Evolutionary conservation across 2,329 filamentous ascomycete genomes (phyloP).

Genomic region (Acarospora socialis): DNA sequence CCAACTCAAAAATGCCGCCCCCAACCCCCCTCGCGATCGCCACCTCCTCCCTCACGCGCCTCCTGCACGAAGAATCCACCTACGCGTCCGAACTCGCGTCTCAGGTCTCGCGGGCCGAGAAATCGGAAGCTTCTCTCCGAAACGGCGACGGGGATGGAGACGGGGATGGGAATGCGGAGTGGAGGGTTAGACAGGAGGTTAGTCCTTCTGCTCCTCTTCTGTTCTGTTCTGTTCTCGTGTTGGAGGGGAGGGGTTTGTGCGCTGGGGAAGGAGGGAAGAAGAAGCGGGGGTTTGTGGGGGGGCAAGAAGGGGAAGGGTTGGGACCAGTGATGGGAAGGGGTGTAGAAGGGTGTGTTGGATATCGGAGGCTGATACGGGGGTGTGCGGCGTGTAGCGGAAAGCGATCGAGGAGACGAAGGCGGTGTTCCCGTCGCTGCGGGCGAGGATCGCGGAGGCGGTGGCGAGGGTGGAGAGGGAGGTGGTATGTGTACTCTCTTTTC

Average conservation of each 20-base stretch:
- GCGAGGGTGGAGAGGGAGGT: constrained; percentile 62
- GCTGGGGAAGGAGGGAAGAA: background rate
- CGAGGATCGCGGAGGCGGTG: constrained; percentile 58
- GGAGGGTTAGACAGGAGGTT: constrained; percentile 76
- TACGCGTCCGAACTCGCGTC: constrained; percentile 75
- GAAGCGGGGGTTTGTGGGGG: background rate
- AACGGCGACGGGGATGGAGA: constrained; percentile 35
- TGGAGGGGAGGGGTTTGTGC: background rate
- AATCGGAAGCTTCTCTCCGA: constrained; percentile 46
- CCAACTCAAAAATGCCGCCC: constrained; percentile 61
- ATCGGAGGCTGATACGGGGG: no score
- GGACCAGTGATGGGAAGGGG: no score
- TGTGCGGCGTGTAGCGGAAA: constrained; percentile 41
- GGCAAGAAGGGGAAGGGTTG: background rate
- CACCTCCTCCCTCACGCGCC: constrained; percentile 62
- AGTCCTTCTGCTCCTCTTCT: constrained; percentile 15
- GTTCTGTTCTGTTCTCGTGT: constrained; percentile 7
- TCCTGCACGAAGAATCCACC: constrained; percentile 81
- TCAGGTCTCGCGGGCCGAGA: constrained; percentile 57
- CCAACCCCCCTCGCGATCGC: constrained; percentile 65
- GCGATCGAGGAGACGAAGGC: constrained; percentile 79
- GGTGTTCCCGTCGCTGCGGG: constrained; percentile 57
- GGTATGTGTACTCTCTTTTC: constrained; percentile 34
- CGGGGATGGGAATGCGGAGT: constrained; percentile 67
- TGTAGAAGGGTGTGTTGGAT: no score